Base-by-base conservation (phyloP, 768 basidiomycete genomes). In the Thelephora ganbajun region DNA sequence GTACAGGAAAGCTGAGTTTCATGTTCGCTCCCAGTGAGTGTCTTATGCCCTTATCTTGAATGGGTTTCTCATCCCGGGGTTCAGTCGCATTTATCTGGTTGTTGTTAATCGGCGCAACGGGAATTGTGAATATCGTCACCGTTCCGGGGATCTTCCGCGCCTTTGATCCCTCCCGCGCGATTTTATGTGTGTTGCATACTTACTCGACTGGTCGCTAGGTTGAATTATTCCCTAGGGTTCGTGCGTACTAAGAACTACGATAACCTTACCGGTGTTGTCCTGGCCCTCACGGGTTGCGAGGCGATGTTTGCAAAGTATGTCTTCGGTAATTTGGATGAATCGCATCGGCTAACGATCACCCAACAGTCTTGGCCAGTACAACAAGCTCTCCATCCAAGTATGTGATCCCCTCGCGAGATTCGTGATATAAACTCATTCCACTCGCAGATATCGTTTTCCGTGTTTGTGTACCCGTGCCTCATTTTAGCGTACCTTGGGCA, bases 401-500 rank as follows among this genome's bases (percentile, higher is more conserved):
- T 42, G 63, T 45, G 5, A 46, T 7, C n/a, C 35, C 13, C 46
- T 13, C 35, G 18, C 1, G n/a, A 35, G 13, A 11, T 4, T 22
- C 11, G 33, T 19, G 0, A 6, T 23, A 22, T 30, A 2, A 14
- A 16, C 44, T 35, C 16, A 48, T 19, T 6, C 44, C 19, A 44
- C 35, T 36, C 51, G n/a, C 45, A 76, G 70, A 56, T 77, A 20
- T 76, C 75, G 0, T 82, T 82, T 56, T 56, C 59, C 19, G 50
- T 47, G 11, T 63, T 78, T 46, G 77, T 75, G 1, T 83, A 79
- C 55, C 80, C 80, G 0, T 70, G 71, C 13, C 63, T 85, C 34
- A 50, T 79, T 1, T 66, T 85, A 0, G 74, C 77, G 5, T 85
- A 85, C 56, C 73, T 85, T 13, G 83, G 82, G 1, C 82, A 85